Evolutionary conservation across 2,329 filamentous ascomycete genomes (phyloP).

Genomic region (Pestalotiopsis sp.): DNA sequence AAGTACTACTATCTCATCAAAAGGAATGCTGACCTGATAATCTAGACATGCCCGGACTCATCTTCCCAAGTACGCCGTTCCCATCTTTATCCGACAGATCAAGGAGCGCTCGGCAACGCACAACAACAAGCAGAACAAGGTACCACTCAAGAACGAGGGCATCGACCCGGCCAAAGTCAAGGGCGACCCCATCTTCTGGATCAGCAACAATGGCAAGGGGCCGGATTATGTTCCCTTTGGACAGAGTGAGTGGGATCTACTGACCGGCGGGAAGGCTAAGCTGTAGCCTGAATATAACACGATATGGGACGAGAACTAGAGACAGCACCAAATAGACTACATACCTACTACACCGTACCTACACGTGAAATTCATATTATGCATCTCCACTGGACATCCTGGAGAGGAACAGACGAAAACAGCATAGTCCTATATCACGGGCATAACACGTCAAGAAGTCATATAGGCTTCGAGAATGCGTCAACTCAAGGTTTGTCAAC

Average conservation of each 20-base stretch:
- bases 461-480: no score
- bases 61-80: slow-evolving; percentile 75
- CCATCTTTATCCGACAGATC: slow-evolving; percentile 70
- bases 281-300: slow-evolving; percentile 35
- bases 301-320: background rate
- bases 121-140: slow-evolving; percentile 83
- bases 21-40: background rate
- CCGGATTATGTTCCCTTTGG: slow-evolving; percentile 62
- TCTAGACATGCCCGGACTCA: slow-evolving; percentile 54
- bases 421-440: no score
- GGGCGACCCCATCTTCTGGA: slow-evolving; percentile 52
- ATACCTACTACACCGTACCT: background rate
- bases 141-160: slow-evolving; percentile 67
- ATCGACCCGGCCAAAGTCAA: slow-evolving; percentile 57
- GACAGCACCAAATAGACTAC: background rate
- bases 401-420: no score
- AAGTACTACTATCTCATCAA: background rate
- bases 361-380: no score
- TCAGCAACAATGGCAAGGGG: slow-evolving; percentile 58
- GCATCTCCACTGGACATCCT: no score
- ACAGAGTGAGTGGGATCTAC: slow-evolving; percentile 57
- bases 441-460: no score
- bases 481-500: no score
- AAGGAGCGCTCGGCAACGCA: slow-evolving; percentile 63
- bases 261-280: slow-evolving; percentile 47